Conservation (phyloP, 1,284 basidiomycete species). For the Ustanciosporium gigantosporum region DNA sequence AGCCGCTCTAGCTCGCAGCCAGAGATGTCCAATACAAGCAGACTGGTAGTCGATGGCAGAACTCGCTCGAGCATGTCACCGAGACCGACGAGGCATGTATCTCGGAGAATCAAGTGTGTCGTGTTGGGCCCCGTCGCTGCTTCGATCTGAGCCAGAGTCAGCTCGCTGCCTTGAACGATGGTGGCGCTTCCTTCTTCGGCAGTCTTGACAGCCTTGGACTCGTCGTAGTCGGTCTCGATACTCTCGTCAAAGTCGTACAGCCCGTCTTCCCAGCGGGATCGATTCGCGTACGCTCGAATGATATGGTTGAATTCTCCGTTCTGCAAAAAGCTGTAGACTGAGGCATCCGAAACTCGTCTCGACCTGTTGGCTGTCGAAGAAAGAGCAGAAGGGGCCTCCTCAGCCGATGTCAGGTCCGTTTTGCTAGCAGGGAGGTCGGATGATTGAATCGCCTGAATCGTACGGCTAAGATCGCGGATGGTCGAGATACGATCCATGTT, state of each 20-base stretch:
- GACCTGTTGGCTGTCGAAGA: constrained; percentile 5
- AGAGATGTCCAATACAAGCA: constrained; percentile 58
- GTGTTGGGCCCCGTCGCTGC: constrained; percentile 34
- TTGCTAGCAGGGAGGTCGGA: too few species aligned
- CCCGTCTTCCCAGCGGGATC: constrained; percentile 33
- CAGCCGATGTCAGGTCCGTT: neutral
- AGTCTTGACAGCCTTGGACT: constrained; percentile 29
- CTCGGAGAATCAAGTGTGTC: constrained; percentile 29
- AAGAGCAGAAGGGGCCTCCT: constrained; percentile 12
- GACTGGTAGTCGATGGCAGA: constrained; percentile 20
- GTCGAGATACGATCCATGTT: constrained; percentile 9
- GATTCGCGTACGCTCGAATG: constrained; percentile 21
- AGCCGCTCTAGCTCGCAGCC: constrained; percentile 79
- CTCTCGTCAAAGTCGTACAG: constrained; percentile 40
- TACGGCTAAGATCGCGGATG: constrained; percentile 11
- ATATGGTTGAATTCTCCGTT: constrained; percentile 34
- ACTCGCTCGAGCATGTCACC: constrained; percentile 27
- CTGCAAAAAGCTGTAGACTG: constrained; percentile 33
- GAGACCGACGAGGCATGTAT: constrained; percentile 13
- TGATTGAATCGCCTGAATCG: neutral
- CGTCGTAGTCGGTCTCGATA: constrained; percentile 24
- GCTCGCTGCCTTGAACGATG: constrained; percentile 26
- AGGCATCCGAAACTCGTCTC: constrained; percentile 20
- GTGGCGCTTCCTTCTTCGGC: constrained; percentile 39
- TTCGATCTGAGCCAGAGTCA: constrained; percentile 29